Evolutionary conservation across 805 yeast genomes (phyloP), one percentile per base, ranked within the genome.

Genomic region (Yamadazyma olivae): DNA sequence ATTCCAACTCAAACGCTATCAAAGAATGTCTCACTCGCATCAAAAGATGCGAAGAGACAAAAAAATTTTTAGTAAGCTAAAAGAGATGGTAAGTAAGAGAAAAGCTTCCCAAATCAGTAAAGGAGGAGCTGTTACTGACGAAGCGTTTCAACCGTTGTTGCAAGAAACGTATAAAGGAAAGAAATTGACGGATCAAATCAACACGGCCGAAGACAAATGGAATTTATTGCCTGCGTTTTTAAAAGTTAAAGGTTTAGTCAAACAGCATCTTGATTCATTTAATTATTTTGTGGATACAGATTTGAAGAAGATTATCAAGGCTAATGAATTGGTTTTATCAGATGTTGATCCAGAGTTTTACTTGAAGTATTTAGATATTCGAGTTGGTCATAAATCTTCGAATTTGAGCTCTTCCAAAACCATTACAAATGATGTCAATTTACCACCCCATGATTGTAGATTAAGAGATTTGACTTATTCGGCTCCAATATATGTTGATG

Each of bases 331-430:
- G 35, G 89, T 93, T 26, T 67, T 93, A 18, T 81, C 93, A 50
- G 99, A 93, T 60, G 98, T 93, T 24, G 98, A 91, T 62, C 99
- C 99, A 1, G 96, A 90, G 54, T 93, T 93, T 54, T 93, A 91
- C 53, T 70, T 93, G 56, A 91, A 88, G 51, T 93, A 93, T 59
- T 71, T 88, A 40, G 98, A 93, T 57, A 93, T 93, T 49, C 72
- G 97, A 47, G 91, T 93, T 16, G 98, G 98, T 3, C 77, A 79
- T 53, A 81, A 73, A 48, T 76, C 84, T n/a, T 64, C 72, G n/a
- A 68, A 78, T 12, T 56, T 64, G 5, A 58, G 64, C 1, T 33
- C 31, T 13, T n/a, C 27, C 8, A 32, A 29, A 18, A 67, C 65
- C 5, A 19, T 30, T 13, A 61, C 67, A 13, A 77, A 72, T 34